phyloP scores from a whole-genome alignment of 1,284 basidiomycete genomes.

The Trametes polyzona region DNA sequence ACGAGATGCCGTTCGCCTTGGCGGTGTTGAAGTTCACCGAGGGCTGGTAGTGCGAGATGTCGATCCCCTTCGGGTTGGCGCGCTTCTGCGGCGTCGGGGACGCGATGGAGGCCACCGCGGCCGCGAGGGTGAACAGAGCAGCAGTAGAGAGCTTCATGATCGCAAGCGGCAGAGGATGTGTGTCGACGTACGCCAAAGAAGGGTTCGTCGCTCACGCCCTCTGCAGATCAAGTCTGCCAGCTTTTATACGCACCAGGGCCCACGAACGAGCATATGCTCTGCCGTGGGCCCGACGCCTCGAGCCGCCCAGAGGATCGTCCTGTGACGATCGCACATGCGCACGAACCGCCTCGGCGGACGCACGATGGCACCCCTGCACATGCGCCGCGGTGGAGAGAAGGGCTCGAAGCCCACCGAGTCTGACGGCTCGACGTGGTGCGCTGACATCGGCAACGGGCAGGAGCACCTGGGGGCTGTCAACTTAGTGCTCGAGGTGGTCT shows the following conservation, averaged over 20 bases:
- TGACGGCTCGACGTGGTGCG: slow-evolving; percentile 12
- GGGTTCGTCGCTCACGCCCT: no score
- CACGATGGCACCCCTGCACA: slow-evolving; percentile 4
- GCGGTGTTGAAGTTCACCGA: slow-evolving; percentile 58
- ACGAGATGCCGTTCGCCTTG: slow-evolving; percentile 58
- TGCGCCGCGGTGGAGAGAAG: neutral
- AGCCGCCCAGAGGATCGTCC: neutral
- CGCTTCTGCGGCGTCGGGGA: slow-evolving; percentile 35
- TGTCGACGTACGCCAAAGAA: no score
- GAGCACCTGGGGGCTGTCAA: neutral
- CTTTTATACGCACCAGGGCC: neutral
- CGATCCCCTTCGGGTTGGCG: slow-evolving; percentile 51
- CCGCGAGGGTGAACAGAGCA: slow-evolving; percentile 5
- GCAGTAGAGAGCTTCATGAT: slow-evolving; percentile 16
- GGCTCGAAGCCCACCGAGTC: neutral
- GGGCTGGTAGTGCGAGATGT: slow-evolving; percentile 61
- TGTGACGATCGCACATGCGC: slow-evolving; percentile 8
- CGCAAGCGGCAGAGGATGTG: neutral
- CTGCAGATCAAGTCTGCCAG: neutral
- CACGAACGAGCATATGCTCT: neutral
- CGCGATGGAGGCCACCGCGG: slow-evolving; percentile 12
- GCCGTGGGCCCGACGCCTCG: neutral
- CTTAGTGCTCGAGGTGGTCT: neutral
- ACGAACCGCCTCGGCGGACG: neutral
- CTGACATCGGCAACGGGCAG: slow-evolving; percentile 4